These are phyloP conservation scores for Oligophagozyma castellii DNA, from an alignment of 1,139 yeast genomes.

Conservation along the genomic window DNA sequence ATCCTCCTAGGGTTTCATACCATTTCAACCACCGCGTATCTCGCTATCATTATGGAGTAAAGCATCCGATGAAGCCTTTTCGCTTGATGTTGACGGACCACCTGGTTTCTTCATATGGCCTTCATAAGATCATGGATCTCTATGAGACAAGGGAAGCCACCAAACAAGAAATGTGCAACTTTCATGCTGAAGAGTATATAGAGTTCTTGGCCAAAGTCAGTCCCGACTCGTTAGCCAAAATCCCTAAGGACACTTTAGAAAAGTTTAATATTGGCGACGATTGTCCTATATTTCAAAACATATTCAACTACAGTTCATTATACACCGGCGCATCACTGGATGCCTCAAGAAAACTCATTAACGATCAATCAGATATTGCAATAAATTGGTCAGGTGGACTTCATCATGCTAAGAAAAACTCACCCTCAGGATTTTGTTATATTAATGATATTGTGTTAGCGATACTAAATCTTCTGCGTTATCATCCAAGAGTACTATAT, in stretches of 20 bases:
- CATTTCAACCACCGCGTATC: slow-evolving; percentile 79
- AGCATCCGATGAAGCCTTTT: slow-evolving; percentile 98
- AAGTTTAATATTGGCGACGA: slow-evolving; percentile 94
- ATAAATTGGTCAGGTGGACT: slow-evolving; percentile 96
- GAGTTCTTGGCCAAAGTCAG: slow-evolving; percentile 68
- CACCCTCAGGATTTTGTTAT: slow-evolving; percentile 86
- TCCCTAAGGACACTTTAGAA: slow-evolving; percentile 41
- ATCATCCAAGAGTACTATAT: slow-evolving; percentile 90
- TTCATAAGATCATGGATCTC: slow-evolving; percentile 82
- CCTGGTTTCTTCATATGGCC: slow-evolving; percentile 67
- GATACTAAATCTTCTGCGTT: slow-evolving; percentile 73
- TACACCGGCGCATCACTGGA: slow-evolving; percentile 91
- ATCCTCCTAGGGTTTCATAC: slow-evolving; percentile 57
- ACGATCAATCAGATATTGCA: slow-evolving; percentile 86
- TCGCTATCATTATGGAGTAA: slow-evolving; percentile 76
- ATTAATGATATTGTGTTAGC: slow-evolving; percentile 75
- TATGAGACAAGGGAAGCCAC: slow-evolving; percentile 78
- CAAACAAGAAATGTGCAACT: slow-evolving; percentile 57
- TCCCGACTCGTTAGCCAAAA: slow-evolving; percentile 59
- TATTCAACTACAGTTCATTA: slow-evolving; percentile 73
- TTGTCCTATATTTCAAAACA: slow-evolving; percentile 94
- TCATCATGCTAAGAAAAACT: slow-evolving; percentile 91
- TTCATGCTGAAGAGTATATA: slow-evolving; percentile 82
- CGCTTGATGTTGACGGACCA: slow-evolving; percentile 89
- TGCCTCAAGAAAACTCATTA: slow-evolving; percentile 73